These are phyloP conservation scores for Trichoderma atrobrunneum DNA, from an alignment of 2,329 filamentous ascomycete species.

Conservation along the genomic window DNA sequence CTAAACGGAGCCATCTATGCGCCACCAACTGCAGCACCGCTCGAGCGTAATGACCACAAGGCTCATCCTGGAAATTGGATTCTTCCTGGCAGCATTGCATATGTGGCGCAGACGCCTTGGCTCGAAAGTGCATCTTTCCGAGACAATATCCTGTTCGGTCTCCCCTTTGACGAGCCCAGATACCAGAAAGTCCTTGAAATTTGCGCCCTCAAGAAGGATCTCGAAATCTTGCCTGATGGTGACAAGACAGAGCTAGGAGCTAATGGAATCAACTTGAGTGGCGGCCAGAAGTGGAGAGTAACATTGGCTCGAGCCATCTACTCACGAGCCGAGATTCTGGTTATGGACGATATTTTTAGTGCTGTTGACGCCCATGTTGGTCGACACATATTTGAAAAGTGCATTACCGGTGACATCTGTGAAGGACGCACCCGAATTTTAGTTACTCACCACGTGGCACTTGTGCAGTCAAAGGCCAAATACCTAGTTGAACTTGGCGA, in stretches of 20 bases:
- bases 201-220: conserved; percentile 72
- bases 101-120: conserved; percentile 78
- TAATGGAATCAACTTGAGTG: conserved; percentile 80
- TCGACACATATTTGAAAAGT: conserved; percentile 74
- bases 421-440: conserved; percentile 69
- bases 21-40: conserved; percentile 47
- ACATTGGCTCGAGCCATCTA: conserved; percentile 78
- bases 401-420: conserved; percentile 68
- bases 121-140: conserved; percentile 78
- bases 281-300: conserved; percentile 80
- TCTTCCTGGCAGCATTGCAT: conserved; percentile 66
- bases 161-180: conserved; percentile 65
- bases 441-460: conserved; percentile 75
- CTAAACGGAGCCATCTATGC: conserved; percentile 59
- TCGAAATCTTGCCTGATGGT: conserved; percentile 72
- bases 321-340: conserved; percentile 70
- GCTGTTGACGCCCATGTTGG: conserved; percentile 80
- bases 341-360: conserved; percentile 83
- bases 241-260: conserved; percentile 79
- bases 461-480: conserved; percentile 68
- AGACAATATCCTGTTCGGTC: conserved; percentile 75
- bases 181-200: conserved; percentile 69
- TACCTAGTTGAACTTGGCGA: conserved; percentile 72
- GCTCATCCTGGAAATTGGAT: conserved; percentile 67
- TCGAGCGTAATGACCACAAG: conserved; percentile 58